Base-by-base conservation (phyloP, 192 early-diverging fungal genomes). In the Podila minutissima region DNA sequence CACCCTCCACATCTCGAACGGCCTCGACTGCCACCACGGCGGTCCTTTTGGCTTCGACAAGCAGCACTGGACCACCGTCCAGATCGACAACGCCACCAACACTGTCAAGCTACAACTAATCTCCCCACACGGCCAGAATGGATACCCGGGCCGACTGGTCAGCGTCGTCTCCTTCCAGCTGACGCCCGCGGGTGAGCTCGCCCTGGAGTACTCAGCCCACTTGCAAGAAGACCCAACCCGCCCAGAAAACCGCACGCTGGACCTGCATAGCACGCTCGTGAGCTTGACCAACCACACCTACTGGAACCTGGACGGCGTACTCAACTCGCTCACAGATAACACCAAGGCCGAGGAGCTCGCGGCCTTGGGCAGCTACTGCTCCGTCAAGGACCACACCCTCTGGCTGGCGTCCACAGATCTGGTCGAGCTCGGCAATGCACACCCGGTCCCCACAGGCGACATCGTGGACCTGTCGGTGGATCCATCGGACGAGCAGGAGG, bases 231-330 rank as follows among this genome's bases (percentile, higher is more conserved):
- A 86, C 41, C 1, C 41, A 11, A 55, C 72, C 12, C 29, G 38
- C 17, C 17, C 22, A 20, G 32, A 32, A 11, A 26, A 38, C 11
- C 31, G 19, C 32, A 9, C 49, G 5, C 13, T 57, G 48, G 66
- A 72, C 57, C n/a, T 79, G 29, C 76, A 79, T 31, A 72, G 70
- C 2, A 95, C 92, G 1, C 74, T 93, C 59, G 75, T 95, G 48
- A 96, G 93, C 70, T 82, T 97, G 15, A 96, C 96, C 13, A 93
- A 92, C 76, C 96, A 98, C 74, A 85, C 93, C 19, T 98, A 96
- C 84, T 97, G 95, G 86, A 96, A 95, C 78, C 78, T 98, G 55
- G 89, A 93, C 46, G 95, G 96, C 12, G 86, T 91, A 31, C 31
- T 79, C n/a, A 86, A 89, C 22, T 82, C 84, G 6, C 62, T 50